Evolutionary conservation across 306 rosid species (phyloP).

Genomic region (Rubus parviflorus): DNA sequence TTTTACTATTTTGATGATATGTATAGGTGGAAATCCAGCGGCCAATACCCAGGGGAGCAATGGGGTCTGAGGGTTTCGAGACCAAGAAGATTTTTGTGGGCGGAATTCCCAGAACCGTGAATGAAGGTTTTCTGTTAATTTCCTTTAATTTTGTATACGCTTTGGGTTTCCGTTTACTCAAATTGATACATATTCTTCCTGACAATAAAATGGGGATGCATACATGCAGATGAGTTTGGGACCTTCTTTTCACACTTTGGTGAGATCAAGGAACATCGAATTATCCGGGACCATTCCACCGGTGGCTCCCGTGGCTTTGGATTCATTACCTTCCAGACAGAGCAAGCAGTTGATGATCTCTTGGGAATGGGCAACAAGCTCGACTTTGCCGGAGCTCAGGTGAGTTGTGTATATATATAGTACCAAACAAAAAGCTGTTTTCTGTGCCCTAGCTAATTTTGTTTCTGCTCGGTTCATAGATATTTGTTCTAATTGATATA

Average conservation of each 20-base stretch:
- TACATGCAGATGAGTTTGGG: conserved; percentile 56
- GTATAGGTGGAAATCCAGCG: conserved; percentile 82
- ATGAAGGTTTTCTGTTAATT: conserved; percentile 57
- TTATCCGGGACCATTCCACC: conserved; percentile 82
- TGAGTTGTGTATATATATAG: not conserved
- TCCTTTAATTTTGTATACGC: not conserved
- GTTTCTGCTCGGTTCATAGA: too few relatives aligned
- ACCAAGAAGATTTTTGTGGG: conserved; percentile 92
- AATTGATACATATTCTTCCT: too few relatives aligned
- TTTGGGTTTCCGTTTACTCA: not conserved
- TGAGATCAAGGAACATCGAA: conserved; percentile 72
- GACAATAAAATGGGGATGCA: too few relatives aligned
- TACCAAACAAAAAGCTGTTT: conserved; percentile 3
- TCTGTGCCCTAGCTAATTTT: not conserved
- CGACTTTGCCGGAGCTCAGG: conserved; percentile 87
- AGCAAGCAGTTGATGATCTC: conserved; percentile 84
- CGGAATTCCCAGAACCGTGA: conserved; percentile 78
- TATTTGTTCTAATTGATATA: too few relatives aligned
- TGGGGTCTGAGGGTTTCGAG: conserved; percentile 75
- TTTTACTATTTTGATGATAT: too few relatives aligned
- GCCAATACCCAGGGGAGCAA: conserved; percentile 81
- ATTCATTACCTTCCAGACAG: conserved; percentile 64
- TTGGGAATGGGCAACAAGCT: conserved; percentile 80
- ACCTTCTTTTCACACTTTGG: conserved; percentile 72
- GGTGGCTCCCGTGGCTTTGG: conserved; percentile 89